Evolutionary conservation across 768 basidiomycete genomes (phyloP).

Genomic region (Auricularia sp.): DNA sequence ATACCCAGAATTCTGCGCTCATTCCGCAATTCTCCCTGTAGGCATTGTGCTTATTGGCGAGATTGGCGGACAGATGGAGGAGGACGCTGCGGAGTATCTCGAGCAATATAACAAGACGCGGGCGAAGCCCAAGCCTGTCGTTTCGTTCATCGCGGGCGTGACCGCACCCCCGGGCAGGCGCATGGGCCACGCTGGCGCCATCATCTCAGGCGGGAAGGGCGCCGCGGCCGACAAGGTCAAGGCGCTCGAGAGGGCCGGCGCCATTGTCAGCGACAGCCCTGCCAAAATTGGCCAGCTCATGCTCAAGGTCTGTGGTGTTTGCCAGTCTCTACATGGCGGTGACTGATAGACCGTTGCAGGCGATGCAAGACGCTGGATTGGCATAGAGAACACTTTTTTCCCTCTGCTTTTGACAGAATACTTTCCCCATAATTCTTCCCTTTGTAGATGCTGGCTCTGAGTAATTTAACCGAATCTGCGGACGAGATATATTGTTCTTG

Average conservation of each 20-base stretch:
- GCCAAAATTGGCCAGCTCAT: slow-evolving; percentile 88
- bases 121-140: slow-evolving; percentile 82
- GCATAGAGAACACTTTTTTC: slow-evolving; percentile 24
- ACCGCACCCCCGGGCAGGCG: slow-evolving; percentile 96
- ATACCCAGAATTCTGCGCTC: background rate
- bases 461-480: background rate
- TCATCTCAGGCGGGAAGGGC: slow-evolving; percentile 96
- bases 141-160: slow-evolving; percentile 94
- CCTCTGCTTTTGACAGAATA: background rate
- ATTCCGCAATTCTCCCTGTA: slow-evolving; percentile 20
- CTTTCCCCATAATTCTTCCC: background rate
- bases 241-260: slow-evolving; percentile 85
- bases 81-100: slow-evolving; percentile 95
- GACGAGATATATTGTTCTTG: background rate
- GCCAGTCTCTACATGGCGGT: background rate
- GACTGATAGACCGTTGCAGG: slow-evolving; percentile 30
- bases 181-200: slow-evolving; percentile 98
- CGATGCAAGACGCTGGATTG: slow-evolving; percentile 69
- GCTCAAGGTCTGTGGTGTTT: slow-evolving; percentile 55
- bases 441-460: background rate
- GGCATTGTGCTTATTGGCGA: slow-evolving; percentile 98
- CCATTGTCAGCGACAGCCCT: slow-evolving; percentile 86
- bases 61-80: slow-evolving; percentile 98
- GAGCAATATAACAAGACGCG: slow-evolving; percentile 87
- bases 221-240: slow-evolving; percentile 90